Conservation (phyloP, 805 yeast species). For the Metschnikowia anglica region DNA sequence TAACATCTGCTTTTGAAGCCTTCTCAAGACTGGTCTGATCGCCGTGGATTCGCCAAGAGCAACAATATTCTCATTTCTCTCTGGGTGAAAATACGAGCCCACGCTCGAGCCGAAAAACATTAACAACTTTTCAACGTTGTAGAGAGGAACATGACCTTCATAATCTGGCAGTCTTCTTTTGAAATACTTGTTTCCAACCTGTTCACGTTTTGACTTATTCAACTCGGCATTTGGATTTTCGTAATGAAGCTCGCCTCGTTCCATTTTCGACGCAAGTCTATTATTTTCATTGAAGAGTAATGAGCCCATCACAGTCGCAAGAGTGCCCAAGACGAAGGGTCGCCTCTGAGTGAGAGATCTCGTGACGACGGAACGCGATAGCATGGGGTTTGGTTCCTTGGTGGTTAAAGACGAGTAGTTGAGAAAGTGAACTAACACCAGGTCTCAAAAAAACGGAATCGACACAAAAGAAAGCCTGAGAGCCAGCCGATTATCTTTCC, state of each 20-base stretch:
- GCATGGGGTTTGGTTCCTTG: constrained; percentile 3
- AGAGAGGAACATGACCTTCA: constrained; percentile 79
- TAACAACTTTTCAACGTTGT: constrained; percentile 56
- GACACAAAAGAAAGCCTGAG: no score
- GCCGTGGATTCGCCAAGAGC: constrained; percentile 92
- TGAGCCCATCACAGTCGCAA: constrained; percentile 27
- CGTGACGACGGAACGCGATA: constrained; percentile 7
- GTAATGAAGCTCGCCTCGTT: constrained; percentile 46
- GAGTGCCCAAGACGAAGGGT: constrained; percentile 15
- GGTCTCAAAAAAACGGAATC: no score
- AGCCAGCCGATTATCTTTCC: no score
- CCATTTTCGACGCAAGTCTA: constrained; percentile 60
- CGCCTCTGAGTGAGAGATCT: constrained; percentile 12
- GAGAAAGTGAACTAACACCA: no score
- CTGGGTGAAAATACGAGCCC: constrained; percentile 77
- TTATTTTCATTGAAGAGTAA: constrained; percentile 44
- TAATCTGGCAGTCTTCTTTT: constrained; percentile 48
- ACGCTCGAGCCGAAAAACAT: constrained; percentile 72
- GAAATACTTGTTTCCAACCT: constrained; percentile 32
- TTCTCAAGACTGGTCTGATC: constrained; percentile 59
- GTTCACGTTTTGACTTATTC: constrained; percentile 23
- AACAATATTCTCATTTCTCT: constrained; percentile 69
- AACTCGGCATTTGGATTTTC: constrained; percentile 32
- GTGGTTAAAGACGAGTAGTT: no score
- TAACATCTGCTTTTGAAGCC: constrained; percentile 72